A percentile compares a stretch with the other conserved stretches of the same genome.
Evolutionary conservation across 108 stramenopile genomes (phyloP).

Genomic region (Conticribra guillardii): DNA sequence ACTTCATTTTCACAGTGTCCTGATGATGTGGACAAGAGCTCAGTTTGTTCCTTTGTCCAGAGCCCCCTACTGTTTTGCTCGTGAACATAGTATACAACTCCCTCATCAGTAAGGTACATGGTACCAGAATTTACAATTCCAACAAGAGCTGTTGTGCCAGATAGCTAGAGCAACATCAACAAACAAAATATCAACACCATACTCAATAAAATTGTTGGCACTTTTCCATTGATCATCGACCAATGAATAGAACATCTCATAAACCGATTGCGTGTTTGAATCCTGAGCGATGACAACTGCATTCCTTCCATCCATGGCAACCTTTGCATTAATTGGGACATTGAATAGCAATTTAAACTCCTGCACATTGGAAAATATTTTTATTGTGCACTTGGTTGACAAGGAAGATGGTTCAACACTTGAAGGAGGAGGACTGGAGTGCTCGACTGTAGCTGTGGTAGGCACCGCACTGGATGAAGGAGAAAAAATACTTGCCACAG

Average conservation of each 20-base stretch:
- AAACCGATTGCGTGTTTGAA: constrained; percentile 7
- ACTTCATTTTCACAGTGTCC: neutral
- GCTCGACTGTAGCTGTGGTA: too few relatives aligned
- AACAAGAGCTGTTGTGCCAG: constrained; percentile 17
- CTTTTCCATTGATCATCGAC: constrained; percentile 11
- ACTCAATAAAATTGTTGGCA: constrained; percentile 3
- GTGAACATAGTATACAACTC: too few relatives aligned
- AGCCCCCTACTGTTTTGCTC: constrained; percentile 11
- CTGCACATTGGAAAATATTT: constrained; percentile 2
- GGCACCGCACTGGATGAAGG: too few relatives aligned
- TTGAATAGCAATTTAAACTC: neutral
- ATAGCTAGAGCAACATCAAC: constrained; percentile 12
- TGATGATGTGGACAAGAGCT: neutral
- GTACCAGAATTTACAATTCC: neutral
- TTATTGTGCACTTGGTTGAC: constrained; percentile 10
- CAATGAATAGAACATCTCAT: constrained; percentile 18
- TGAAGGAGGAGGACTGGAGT: constrained; percentile 4
- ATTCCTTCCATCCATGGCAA: constrained; percentile 28
- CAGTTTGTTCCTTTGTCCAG: constrained; percentile 8
- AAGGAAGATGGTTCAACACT: constrained; percentile 10
- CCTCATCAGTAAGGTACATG: too few relatives aligned
- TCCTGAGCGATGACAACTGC: constrained; percentile 23
- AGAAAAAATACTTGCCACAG: too few relatives aligned
- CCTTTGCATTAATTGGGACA: neutral
- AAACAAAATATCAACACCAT: neutral